Percentiles rank a stretch among this genome's conserved stretches.
phyloP scores from a whole-genome alignment of 225 moss, liverwort and hornwort genomes.

The Asterella californica region DNA sequence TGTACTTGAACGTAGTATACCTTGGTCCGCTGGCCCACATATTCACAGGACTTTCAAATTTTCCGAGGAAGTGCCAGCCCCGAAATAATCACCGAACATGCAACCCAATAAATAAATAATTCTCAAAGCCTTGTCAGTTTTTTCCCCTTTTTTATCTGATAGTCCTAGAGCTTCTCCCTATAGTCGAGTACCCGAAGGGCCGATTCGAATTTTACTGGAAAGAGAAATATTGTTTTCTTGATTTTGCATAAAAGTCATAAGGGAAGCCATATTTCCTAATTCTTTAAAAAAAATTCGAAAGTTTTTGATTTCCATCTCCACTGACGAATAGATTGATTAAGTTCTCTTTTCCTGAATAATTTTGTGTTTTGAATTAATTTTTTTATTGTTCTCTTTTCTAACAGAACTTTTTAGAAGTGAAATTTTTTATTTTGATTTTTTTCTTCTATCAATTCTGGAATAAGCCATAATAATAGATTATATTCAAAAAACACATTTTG shows the following conservation, averaged over 20 bases:
- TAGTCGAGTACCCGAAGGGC: too few relatives aligned
- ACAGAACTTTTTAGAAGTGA: background rate
- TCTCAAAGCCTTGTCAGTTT: too few relatives aligned
- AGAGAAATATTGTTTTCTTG: background rate
- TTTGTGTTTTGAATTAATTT: background rate
- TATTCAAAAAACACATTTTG: too few relatives aligned
- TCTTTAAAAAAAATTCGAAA: background rate
- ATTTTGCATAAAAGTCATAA: constrained; percentile 9
- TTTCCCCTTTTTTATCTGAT: too few relatives aligned
- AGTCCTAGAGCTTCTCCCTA: too few relatives aligned
- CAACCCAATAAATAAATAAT: too few relatives aligned
- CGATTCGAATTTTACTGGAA: background rate
- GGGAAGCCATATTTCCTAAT: constrained; percentile 5
- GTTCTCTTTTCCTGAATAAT: background rate
- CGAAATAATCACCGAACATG: too few relatives aligned
- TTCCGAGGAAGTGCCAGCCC: too few relatives aligned
- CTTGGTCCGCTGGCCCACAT: too few relatives aligned
- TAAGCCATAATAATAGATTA: background rate
- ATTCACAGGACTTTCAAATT: too few relatives aligned
- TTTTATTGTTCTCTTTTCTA: background rate
- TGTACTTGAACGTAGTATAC: too few relatives aligned
- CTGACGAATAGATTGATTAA: background rate
- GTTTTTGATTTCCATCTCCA: constrained; percentile 5
- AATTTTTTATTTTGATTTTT: background rate
- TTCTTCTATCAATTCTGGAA: background rate